Conservation (phyloP, 2,329 filamentous ascomycete species). For the Byssothecium circinans region DNA sequence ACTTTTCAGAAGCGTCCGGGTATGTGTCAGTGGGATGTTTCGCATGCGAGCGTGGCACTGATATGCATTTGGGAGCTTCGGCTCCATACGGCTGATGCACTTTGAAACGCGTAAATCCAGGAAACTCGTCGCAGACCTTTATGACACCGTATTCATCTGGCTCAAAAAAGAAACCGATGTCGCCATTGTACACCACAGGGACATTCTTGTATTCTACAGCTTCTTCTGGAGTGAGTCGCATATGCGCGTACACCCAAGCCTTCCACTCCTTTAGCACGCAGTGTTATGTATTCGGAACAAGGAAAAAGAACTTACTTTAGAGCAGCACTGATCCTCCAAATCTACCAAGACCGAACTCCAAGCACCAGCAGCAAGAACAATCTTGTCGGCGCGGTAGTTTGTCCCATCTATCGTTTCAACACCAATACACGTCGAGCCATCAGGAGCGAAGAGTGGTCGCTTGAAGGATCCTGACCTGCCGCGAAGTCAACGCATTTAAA, state of each 20-base stretch:
- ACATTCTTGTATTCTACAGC: constrained; percentile 52
- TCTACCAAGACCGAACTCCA: constrained; percentile 35
- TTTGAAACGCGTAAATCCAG: constrained; percentile 48
- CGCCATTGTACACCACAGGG: constrained; percentile 58
- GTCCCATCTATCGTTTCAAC: constrained; percentile 48
- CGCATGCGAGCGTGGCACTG: constrained; percentile 51
- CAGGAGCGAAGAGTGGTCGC: constrained; percentile 44
- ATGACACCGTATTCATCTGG: constrained; percentile 50
- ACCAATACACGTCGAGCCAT: constrained; percentile 43
- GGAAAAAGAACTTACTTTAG: constrained; percentile 57
- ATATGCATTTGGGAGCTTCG: constrained; percentile 54
- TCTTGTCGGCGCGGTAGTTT: constrained; percentile 48
- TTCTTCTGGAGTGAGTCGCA: constrained; percentile 54
- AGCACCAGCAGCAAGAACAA: constrained; percentile 47
- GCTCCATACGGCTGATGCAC: constrained; percentile 49
- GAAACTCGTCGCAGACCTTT: constrained; percentile 61
- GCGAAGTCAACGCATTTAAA: neutral
- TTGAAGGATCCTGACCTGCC: constrained; percentile 48
- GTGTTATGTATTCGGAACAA: constrained; percentile 45
- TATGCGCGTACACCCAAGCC: constrained; percentile 59
- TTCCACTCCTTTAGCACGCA: constrained; percentile 43
- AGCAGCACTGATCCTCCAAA: constrained; percentile 44
- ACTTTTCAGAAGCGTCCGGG: constrained; percentile 51
- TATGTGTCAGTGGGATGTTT: constrained; percentile 48
- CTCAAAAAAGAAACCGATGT: constrained; percentile 55